Evolutionary conservation across 2,329 filamentous ascomycete genomes (phyloP).

Genomic region (Penicillium hesseltinei): DNA sequence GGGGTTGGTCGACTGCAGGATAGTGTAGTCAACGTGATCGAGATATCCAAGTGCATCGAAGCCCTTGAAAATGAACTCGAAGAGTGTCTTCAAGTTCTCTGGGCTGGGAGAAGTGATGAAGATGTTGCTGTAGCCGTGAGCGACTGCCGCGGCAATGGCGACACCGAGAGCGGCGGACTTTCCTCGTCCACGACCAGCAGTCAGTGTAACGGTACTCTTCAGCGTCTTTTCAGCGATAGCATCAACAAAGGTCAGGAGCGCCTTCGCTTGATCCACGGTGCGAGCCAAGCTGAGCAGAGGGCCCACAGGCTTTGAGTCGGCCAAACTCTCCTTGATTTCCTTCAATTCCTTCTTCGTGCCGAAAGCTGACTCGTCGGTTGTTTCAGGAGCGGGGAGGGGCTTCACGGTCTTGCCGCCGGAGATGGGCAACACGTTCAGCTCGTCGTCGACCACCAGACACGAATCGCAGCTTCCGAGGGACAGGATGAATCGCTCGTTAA

Average conservation of each 20-base stretch:
- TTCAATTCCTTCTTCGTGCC: constrained; percentile 73
- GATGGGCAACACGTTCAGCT: constrained; percentile 94
- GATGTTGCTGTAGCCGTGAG: constrained; percentile 97
- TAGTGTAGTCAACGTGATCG: constrained; percentile 95
- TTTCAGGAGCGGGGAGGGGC: constrained; percentile 71
- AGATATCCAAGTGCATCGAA: constrained; percentile 93
- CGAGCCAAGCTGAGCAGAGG: constrained; percentile 79
- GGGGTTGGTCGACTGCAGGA: constrained; percentile 96
- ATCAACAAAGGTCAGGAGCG: constrained; percentile 93
- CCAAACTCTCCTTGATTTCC: constrained; percentile 80
- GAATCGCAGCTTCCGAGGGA: constrained; percentile 93
- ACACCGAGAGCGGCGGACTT: constrained; percentile 96
- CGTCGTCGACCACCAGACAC: constrained; percentile 94
- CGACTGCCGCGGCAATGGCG: constrained; percentile 87
- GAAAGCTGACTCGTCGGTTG: constrained; percentile 69
- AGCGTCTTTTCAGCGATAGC: constrained; percentile 95
- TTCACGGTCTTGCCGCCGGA: constrained; percentile 91
- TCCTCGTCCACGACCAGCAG: constrained; percentile 88
- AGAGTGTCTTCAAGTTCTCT: constrained; percentile 97
- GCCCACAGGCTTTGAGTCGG: constrained; percentile 82
- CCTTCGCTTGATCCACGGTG: constrained; percentile 94
- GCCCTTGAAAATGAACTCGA: constrained; percentile 97
- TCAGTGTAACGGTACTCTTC: constrained; percentile 87
- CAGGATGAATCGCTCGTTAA: constrained; percentile 96
- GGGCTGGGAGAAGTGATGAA: constrained; percentile 98